phyloP scores from a whole-genome alignment of 2,329 filamentous ascomycete species.

The Fusarium denticulatum region DNA sequence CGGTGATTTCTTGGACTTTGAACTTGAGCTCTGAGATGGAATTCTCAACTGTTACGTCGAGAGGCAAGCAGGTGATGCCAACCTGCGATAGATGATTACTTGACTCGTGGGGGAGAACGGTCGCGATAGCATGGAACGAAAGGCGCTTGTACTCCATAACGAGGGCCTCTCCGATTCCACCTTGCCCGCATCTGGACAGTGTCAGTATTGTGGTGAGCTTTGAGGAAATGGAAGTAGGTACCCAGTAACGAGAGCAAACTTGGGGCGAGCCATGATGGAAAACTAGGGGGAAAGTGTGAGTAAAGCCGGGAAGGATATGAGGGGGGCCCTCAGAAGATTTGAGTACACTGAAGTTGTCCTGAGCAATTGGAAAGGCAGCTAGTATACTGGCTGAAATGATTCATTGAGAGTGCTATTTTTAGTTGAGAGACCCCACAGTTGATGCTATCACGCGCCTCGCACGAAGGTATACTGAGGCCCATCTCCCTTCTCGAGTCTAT shows the following conservation, averaged over 20 bases:
- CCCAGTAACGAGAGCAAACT: not conserved
- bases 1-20: not conserved
- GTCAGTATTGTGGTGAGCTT: not conserved
- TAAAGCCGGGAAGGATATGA: no score
- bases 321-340: fast-evolving
- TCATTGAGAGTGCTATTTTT: not conserved
- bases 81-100: not conserved
- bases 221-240: fast-evolving
- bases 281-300: fast-evolving
- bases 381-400: not conserved
- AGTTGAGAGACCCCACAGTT: not conserved
- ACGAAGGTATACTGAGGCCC: not conserved
- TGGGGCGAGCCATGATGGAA: not conserved
- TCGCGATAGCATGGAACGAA: not conserved
- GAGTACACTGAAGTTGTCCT: fast-evolving
- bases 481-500: no score
- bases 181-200: not conserved
- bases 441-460: not conserved
- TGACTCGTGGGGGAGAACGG: not conserved
- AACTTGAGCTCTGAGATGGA: not conserved
- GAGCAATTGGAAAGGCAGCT: not conserved
- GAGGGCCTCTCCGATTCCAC: not conserved
- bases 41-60: not conserved
- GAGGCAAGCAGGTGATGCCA: not conserved
- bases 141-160: not conserved